These are phyloP conservation scores for Platismatia glauca DNA, from an alignment of 495 filamentous ascomycete species.

Conservation along the genomic window DNA sequence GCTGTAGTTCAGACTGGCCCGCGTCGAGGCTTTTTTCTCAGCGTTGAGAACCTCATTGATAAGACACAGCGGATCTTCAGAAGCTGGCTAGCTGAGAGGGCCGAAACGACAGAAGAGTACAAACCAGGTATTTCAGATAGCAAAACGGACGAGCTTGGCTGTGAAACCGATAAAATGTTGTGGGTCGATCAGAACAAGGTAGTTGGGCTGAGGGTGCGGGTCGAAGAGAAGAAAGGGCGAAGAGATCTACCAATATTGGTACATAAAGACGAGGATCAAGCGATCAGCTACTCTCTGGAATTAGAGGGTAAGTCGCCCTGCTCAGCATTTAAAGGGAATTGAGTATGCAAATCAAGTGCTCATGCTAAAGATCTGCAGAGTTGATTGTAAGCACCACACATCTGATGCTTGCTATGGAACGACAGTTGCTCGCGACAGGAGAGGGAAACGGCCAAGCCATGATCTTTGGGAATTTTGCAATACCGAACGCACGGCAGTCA, in stretches of 20 bases:
- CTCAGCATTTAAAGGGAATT: not conserved
- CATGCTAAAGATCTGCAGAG: conserved; percentile 36
- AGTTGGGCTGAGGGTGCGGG: conserved; percentile 51
- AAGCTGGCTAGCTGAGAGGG: conserved; percentile 52
- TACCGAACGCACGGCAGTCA: conserved; percentile 5
- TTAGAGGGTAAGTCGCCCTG: conserved; percentile 44
- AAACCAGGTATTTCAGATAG: conserved; percentile 9
- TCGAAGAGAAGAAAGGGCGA: conserved; percentile 34
- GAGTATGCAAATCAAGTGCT: not conserved
- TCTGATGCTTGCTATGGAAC: conserved; percentile 50
- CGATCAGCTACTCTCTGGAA: conserved; percentile 51
- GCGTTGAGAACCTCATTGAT: conserved; percentile 53
- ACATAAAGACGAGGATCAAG: conserved; percentile 44
- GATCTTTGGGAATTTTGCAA: conserved; percentile 43
- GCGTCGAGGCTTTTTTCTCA: conserved; percentile 47
- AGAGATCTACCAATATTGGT: conserved; percentile 35
- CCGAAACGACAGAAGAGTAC: conserved; percentile 10
- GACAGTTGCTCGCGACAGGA: conserved; percentile 42
- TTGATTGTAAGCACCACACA: conserved; percentile 50
- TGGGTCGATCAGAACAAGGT: conserved; percentile 49
- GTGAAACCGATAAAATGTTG: conserved; percentile 31
- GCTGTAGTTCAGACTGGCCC: conserved; percentile 61
- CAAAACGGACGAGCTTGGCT: not conserved
- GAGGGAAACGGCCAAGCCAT: conserved; percentile 49
- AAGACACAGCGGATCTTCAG: conserved; percentile 54